Percentiles rank a stretch among this genome's conserved stretches.
phyloP scores from a whole-genome alignment of 305 asterid genomes.

The Rubia tinctorum region DNA sequence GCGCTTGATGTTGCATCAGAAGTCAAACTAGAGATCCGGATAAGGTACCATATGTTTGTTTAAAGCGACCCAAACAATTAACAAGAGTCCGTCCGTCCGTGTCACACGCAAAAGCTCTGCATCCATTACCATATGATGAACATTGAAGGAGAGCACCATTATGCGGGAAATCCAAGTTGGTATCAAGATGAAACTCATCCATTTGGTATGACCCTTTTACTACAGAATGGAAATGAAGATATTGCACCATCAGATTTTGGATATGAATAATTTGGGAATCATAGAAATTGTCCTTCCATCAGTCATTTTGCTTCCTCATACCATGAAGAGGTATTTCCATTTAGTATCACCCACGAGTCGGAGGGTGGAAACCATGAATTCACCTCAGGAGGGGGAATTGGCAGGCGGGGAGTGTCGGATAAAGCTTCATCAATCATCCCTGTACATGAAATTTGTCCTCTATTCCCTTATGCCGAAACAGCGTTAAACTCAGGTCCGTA shows the following conservation, averaged over 20 bases:
- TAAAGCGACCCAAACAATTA: constrained; percentile 70
- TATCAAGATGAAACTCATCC: constrained; percentile 54
- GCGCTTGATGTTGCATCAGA: constrained; percentile 32
- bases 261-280: background rate
- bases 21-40: constrained; percentile 33
- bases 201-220: constrained; percentile 26
- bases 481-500: background rate
- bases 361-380: too few relatives aligned
- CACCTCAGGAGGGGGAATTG: too few relatives aligned
- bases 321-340: background rate
- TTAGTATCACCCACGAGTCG: background rate
- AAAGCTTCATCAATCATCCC: background rate
- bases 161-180: constrained; percentile 71
- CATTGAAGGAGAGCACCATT: constrained; percentile 81
- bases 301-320: constrained; percentile 1
- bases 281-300: background rate
- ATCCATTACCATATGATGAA: constrained; percentile 64
- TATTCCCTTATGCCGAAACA: background rate
- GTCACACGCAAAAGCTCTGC: constrained; percentile 76
- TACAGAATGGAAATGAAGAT: background rate
- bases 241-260: background rate
- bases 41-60: constrained; percentile 51
- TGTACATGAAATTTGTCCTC: background rate
- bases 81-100: constrained; percentile 71
- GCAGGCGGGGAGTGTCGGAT: too few relatives aligned